These are phyloP conservation scores for Pichia deserticola DNA, from an alignment of 805 yeast species.

Conservation along the genomic window DNA sequence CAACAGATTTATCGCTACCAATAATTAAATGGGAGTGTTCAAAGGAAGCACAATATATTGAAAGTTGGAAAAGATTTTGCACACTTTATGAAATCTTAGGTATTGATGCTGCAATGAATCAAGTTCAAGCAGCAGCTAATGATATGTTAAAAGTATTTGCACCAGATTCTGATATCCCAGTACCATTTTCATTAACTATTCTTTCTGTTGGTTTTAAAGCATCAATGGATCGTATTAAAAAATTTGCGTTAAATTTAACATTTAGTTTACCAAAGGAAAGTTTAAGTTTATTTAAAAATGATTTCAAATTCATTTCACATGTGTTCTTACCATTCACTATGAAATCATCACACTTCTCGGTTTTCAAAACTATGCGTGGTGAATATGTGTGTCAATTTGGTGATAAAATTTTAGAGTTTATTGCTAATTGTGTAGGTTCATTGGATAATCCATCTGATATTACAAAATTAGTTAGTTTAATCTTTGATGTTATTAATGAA, in stretches of 20 bases:
- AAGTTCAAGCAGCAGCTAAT: constrained; percentile 65
- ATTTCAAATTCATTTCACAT: constrained; percentile 33
- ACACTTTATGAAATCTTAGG: constrained; percentile 77
- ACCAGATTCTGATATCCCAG: constrained; percentile 44
- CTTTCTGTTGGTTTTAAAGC: constrained; percentile 71
- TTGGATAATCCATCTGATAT: constrained; percentile 17
- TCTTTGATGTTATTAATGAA: constrained; percentile 41
- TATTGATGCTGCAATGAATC: constrained; percentile 80
- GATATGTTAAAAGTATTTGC: constrained; percentile 53
- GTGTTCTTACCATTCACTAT: constrained; percentile 51
- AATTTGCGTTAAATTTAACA: constrained; percentile 49
- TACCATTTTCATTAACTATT: constrained; percentile 68
- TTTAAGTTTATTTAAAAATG: constrained; percentile 38
- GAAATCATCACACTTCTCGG: constrained; percentile 53
- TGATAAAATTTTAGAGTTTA: constrained; percentile 37
- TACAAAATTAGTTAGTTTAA: constrained; percentile 18
- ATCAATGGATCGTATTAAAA: constrained; percentile 69
- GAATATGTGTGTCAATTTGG: constrained; percentile 51
- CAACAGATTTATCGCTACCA: constrained; percentile 27
- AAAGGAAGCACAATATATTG: constrained; percentile 26
- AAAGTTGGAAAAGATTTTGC: constrained; percentile 63
- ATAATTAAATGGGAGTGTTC: constrained; percentile 39
- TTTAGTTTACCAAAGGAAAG: constrained; percentile 42
- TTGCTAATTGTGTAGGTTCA: constrained; percentile 31
- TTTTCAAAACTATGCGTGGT: constrained; percentile 30